phyloP scores from a whole-genome alignment of 805 yeast genomes.

The Kazachstania kunashirensis region DNA sequence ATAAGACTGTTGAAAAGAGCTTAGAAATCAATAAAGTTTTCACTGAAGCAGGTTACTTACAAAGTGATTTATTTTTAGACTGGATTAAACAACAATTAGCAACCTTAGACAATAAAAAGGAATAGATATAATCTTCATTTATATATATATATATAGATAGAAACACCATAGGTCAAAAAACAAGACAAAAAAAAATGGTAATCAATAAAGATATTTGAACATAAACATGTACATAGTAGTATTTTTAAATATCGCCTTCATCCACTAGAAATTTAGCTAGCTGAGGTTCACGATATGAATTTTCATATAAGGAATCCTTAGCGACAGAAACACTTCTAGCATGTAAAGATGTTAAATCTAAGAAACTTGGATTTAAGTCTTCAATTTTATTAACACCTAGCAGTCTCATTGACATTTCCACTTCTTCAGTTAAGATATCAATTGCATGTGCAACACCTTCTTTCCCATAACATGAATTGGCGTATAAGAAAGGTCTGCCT shows the following conservation, averaged over 20 bases:
- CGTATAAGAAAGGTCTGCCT: conserved; percentile 58
- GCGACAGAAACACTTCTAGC: conserved; percentile 38
- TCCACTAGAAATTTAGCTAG: conserved; percentile 38
- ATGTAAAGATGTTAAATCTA: conserved; percentile 45
- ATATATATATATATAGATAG: conserved; percentile 3
- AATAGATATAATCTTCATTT: conserved; percentile 28
- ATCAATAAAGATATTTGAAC: neutral
- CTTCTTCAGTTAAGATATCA: conserved; percentile 56
- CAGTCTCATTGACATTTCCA: conserved; percentile 69
- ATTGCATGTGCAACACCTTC: conserved; percentile 53
- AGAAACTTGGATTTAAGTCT: conserved; percentile 48
- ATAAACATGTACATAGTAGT: neutral
- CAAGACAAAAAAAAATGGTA: neutral
- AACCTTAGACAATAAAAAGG: conserved; percentile 24
- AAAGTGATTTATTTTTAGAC: conserved; percentile 32
- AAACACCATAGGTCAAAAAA: neutral
- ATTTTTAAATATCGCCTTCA: conserved; percentile 4
- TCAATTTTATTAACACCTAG: conserved; percentile 57
- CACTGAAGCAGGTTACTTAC: conserved; percentile 36
- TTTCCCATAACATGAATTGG: conserved; percentile 55
- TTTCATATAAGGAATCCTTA: conserved; percentile 43
- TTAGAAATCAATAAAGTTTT: conserved; percentile 30
- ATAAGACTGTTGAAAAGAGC: conserved; percentile 10
- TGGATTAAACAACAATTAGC: conserved; percentile 30
- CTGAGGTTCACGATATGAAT: conserved; percentile 48